Evolutionary conservation across 345 rosid species (phyloP).

Genomic region (Trapa incisa): DNA sequence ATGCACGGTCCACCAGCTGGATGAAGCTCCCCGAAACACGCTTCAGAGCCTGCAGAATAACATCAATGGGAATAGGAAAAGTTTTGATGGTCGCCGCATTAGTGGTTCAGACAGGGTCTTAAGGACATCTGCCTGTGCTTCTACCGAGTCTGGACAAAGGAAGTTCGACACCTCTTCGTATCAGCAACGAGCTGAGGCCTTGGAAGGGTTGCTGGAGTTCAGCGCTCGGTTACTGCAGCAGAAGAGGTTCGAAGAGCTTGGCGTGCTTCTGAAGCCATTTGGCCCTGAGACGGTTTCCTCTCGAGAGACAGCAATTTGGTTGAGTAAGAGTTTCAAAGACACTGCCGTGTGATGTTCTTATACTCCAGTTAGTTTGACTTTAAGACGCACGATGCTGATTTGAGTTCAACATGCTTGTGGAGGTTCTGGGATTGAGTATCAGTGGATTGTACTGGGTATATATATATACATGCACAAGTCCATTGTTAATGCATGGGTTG

Average conservation of each 20-base stretch:
- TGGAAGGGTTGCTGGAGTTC: slow-evolving; percentile 88
- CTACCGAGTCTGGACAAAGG: slow-evolving; percentile 32
- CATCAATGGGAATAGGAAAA: slow-evolving; percentile 7
- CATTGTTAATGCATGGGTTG: not conserved
- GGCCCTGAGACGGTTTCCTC: slow-evolving; percentile 91
- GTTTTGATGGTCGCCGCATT: not conserved
- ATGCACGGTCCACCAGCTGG: slow-evolving; percentile 42
- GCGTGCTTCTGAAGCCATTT: slow-evolving; percentile 78
- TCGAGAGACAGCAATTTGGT: slow-evolving; percentile 92
- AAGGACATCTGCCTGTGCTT: slow-evolving; percentile 17
- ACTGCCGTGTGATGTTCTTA: slow-evolving; percentile 25
- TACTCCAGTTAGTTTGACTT: not conserved
- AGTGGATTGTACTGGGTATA: not conserved
- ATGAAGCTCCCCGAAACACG: slow-evolving; percentile 13
- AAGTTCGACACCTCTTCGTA: slow-evolving; percentile 83
- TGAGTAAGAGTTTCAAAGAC: slow-evolving; percentile 91
- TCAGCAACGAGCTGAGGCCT: slow-evolving; percentile 94
- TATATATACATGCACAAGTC: not conserved
- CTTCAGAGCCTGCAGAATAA: slow-evolving; percentile 11
- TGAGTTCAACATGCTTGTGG: not conserved
- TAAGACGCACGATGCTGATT: not conserved
- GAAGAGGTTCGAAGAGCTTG: slow-evolving; percentile 71
- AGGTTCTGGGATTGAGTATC: not conserved
- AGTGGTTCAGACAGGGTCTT: not conserved
- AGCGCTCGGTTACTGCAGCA: slow-evolving; percentile 74